Percentiles rank a stretch among this genome's conserved stretches.
Evolutionary conservation across 495 filamentous ascomycete species (phyloP).

Genomic region (Penicillium egyptiacum): DNA sequence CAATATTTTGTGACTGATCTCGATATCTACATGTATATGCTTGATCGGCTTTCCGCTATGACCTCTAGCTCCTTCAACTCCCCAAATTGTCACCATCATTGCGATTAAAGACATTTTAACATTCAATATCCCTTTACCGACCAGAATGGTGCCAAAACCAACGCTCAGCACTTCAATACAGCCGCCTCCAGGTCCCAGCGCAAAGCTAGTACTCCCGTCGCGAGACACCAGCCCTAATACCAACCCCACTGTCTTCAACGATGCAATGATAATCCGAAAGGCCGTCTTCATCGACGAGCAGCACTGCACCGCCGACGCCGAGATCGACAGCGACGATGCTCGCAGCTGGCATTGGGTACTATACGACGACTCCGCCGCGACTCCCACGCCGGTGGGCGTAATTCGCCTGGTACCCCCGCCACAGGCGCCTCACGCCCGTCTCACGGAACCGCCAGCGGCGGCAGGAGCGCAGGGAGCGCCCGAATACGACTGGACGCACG

Average conservation of each 20-base stretch:
- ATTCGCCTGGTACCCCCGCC: conserved; percentile 79
- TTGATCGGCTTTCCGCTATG: background rate
- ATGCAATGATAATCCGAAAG: conserved; percentile 76
- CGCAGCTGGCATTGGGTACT: conserved; percentile 81
- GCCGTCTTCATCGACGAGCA: conserved; percentile 81
- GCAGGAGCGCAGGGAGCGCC: background rate
- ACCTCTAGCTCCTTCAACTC: background rate
- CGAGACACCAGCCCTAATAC: conserved; percentile 20
- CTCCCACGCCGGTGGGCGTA: conserved; percentile 54
- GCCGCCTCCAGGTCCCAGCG: conserved; percentile 26
- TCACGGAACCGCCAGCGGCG: conserved; percentile 20
- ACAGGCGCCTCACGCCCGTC: conserved; percentile 57
- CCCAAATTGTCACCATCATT: conserved; percentile 1
- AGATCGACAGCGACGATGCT: conserved; percentile 77
- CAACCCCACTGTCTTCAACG: conserved; percentile 62
- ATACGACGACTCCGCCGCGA: conserved; percentile 40
- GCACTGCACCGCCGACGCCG: conserved; percentile 59
- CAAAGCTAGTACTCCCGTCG: conserved; percentile 23
- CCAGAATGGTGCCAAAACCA: conserved; percentile 4
- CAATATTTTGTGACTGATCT: background rate
- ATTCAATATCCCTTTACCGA: background rate
- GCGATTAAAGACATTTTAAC: background rate
- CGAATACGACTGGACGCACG: conserved; percentile 39
- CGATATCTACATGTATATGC: background rate
- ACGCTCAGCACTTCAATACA: conserved; percentile 24